A percentile compares a stretch with the other conserved stretches of the same genome.
These are phyloP conservation scores for Silene vulgaris DNA, from an alignment of 179 eudicot genomes.

Conservation along the genomic window DNA sequence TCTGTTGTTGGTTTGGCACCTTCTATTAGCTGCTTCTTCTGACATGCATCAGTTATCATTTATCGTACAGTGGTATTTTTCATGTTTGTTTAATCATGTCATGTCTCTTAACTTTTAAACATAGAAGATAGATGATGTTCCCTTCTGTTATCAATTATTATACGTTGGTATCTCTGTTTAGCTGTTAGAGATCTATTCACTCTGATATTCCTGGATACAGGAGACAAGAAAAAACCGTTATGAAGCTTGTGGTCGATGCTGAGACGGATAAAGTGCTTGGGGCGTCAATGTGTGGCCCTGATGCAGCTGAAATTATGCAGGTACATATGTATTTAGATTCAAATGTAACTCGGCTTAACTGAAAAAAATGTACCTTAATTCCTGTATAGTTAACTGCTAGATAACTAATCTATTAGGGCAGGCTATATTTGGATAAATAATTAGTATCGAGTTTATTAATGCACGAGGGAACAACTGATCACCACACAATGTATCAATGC, in stretches of 20 bases:
- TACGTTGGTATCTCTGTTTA: conserved; percentile 1
- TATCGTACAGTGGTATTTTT: no score
- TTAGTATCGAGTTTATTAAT: neutral
- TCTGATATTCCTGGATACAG: conserved; percentile 28
- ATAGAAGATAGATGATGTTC: no score
- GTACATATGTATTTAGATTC: conserved; percentile 26
- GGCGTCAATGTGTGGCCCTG: conserved; percentile 98
- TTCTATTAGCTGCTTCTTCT: conserved; percentile 1
- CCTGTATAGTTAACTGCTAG: neutral
- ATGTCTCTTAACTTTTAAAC: no score
- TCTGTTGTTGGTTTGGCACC: conserved; percentile 1
- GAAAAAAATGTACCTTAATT: neutral
- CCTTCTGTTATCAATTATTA: no score
- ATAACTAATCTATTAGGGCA: neutral
- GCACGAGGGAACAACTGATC: neutral
- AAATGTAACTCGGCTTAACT: neutral
- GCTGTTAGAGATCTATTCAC: conserved; percentile 8
- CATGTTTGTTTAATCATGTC: no score
- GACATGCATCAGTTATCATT: conserved; percentile 2
- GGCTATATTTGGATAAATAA: neutral
- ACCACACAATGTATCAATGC: neutral
- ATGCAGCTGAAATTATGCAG: conserved; percentile 96
- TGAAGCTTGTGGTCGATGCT: conserved; percentile 91
- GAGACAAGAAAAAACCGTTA: conserved; percentile 84
- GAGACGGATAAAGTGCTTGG: conserved; percentile 92